Conservation (phyloP, 257 asterid species). For the Solanum phureja region DNA sequence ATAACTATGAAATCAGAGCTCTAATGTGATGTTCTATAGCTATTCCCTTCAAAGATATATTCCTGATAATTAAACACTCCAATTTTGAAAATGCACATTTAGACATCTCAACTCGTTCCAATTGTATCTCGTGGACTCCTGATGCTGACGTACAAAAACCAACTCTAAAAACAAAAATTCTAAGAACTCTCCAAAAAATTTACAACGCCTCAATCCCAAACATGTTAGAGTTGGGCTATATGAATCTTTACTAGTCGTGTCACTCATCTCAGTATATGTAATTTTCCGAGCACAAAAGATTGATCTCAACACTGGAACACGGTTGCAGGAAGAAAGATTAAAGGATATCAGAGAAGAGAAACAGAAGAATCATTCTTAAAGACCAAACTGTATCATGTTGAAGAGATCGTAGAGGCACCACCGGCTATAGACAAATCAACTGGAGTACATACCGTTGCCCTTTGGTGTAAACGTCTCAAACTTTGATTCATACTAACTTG, state of each 20-base stretch:
- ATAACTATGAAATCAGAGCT: background rate
- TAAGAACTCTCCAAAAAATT: constrained; percentile 15
- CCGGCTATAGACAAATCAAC: constrained; percentile 36
- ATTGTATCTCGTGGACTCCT: background rate
- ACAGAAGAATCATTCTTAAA: background rate
- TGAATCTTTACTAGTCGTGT: background rate
- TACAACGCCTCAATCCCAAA: background rate
- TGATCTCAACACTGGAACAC: background rate
- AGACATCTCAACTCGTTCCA: background rate
- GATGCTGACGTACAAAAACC: background rate
- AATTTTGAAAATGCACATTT: background rate
- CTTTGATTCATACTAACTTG: constrained; percentile 97
- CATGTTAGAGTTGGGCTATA: background rate
- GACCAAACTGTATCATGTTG: constrained; percentile 15
- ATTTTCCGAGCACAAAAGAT: background rate
- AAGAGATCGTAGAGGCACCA: constrained; percentile 39
- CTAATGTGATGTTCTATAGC: background rate
- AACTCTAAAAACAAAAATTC: too few species aligned
- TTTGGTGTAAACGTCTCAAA: constrained; percentile 57
- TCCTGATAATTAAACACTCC: background rate
- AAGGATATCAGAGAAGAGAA: background rate
- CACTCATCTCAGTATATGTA: background rate
- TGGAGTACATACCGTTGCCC: constrained; percentile 53
- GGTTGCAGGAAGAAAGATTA: background rate
- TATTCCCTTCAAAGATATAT: background rate